Base-by-base conservation (phyloP, 345 rosid species). In the Pistacia atlantica region DNA sequence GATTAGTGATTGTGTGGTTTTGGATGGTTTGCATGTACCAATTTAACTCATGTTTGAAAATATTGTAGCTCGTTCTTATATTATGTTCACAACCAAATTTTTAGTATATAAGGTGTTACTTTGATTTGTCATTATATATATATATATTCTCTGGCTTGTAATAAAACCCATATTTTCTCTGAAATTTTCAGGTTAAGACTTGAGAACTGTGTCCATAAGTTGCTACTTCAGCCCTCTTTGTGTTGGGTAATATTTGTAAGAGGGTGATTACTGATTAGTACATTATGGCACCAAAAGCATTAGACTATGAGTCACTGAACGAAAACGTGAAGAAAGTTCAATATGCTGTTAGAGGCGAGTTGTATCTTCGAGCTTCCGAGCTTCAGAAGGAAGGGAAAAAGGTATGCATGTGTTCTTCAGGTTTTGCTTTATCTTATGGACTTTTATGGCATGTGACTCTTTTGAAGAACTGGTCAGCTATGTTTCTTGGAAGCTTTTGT, bases 341-440 rank as follows among this genome's bases (percentile, higher is more conserved):
- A 82, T 91, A 93, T 86, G 97, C 97, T 25, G 97, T 96, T 1
- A 87, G 98, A 85, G 99, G 99, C 5, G 97, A 96, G 88, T 78
- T 96, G 81, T 96, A 96, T 79, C 99, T 96, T 83, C 95, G 99
- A 85, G 99, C 99, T 77, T 90, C 98, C 78, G 95, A 92, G 94
- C 99, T 96, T 83, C 99, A 96, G 77, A 93, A 96, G 88, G 97
- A 93, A 87, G 99, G 97, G 82, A 96, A 93, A 85, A 96, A 88
- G 99, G 99, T 95, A 80, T 35, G 0, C 35, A 51, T 67, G 55
- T 8, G 61, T 14, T 72, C 13, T 69, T 54, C 54, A 45, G 37
- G 14, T 74, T 80, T 55, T 69, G 54, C 63, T 25, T 46, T 22
- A 51, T 17, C 11, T 13, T 58, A 11, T 67, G 5, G 35, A 56